Conservation (phyloP, 139 green algal genomes). For the Trebouxia sp. region DNA sequence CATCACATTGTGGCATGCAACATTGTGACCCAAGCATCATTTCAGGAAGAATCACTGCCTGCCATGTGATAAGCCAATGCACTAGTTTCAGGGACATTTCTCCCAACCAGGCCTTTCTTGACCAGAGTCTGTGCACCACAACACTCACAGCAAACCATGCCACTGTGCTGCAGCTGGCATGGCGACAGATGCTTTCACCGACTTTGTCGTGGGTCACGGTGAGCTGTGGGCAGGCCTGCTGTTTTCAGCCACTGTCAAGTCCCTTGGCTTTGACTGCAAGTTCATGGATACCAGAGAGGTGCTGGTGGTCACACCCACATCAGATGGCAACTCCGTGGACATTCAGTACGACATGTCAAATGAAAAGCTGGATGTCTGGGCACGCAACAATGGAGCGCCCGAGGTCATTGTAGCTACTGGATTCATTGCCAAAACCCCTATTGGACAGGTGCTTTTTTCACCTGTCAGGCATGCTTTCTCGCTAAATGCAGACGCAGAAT, state of each 20-base stretch:
- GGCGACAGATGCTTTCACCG: constrained; percentile 87
- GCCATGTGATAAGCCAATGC: too few relatives aligned
- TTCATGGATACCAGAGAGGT: constrained; percentile 96
- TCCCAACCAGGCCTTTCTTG: too few relatives aligned
- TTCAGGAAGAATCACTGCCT: too few relatives aligned
- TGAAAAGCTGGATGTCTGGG: constrained; percentile 67
- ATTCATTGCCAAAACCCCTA: constrained; percentile 88
- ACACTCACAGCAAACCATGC: neutral
- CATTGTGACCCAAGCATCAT: too few relatives aligned
- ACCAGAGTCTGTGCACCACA: too few relatives aligned
- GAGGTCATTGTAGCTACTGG: constrained; percentile 83
- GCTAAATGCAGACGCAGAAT: too few relatives aligned
- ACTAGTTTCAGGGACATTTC: too few relatives aligned
- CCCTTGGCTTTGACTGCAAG: constrained; percentile 57
- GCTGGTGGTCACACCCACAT: constrained; percentile 70
- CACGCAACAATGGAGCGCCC: constrained; percentile 47
- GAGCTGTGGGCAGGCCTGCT: constrained; percentile 97
- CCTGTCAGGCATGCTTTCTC: constrained; percentile 27
- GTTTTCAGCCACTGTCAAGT: constrained; percentile 61
- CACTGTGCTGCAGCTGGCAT: constrained; percentile 70
- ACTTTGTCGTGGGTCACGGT: constrained; percentile 97
- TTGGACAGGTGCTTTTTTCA: constrained; percentile 56
- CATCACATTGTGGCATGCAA: too few relatives aligned
- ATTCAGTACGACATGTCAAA: constrained; percentile 81
- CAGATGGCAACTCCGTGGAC: constrained; percentile 81